Base-by-base conservation (phyloP, 1,139 yeast species). In the Arxiozyma slooffiae region DNA sequence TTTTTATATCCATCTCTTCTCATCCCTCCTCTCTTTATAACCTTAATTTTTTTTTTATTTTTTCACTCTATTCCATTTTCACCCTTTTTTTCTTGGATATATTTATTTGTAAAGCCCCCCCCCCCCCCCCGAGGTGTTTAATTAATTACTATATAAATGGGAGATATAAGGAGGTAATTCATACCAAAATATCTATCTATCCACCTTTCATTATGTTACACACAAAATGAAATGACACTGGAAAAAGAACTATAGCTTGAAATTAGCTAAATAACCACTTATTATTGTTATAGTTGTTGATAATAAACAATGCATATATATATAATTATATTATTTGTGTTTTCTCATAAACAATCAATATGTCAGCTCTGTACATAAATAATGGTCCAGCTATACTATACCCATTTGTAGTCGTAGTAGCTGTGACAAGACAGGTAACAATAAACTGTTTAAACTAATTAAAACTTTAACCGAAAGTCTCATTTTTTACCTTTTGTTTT, bases 311-410 rank as follows among this genome's bases (percentile, higher is more conserved):
- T 23, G 7, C 7, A 23, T 23, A 23, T 23, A 23, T 23, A 23
- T 23, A 23, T 23, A 23, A 6, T 6, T 23, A 23, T 23, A 23
- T 23, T 23, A 7, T 37, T 37, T 11, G 16, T 37, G 21, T 38
- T 38, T 20, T 7, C n/a, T 16, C 41, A 17, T 20, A 64, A 46
- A 62, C 49, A 40, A 66, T 48, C 57, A 68, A 59, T 26, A 53
- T 46, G 50, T 59, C 60, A 38, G 65, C 72, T 52, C 66, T 65
- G 61, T 67, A 69, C 49, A 62, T 57, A 58, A 64, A 67, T 45
- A 51, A 46, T 42, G 61, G 59, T 39, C 42, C 51, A 18, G 45
- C 44, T 30, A 44, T 26, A 36, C 48, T 52, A 14, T 44, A 14
- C 14, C 38, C 46, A 21, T 47, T 46, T 7, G 53, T 47, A 9